phyloP scores from a whole-genome alignment of 495 filamentous ascomycete genomes.

The Hypoxylon subgilvum region DNA sequence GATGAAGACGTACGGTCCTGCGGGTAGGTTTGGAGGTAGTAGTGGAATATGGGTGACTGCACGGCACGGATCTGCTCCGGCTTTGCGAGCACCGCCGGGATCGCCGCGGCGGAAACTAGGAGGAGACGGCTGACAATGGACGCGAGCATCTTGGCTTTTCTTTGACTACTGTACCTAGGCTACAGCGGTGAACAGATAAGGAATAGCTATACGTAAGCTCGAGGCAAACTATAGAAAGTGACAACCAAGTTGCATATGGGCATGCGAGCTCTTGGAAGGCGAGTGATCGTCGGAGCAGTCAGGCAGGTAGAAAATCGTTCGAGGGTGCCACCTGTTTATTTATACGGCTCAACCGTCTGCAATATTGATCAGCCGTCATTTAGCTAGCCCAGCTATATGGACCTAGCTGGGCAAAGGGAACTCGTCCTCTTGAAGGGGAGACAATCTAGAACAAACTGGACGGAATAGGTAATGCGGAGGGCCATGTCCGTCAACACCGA shows the following conservation, averaged over 20 bases:
- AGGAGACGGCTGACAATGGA: constrained; percentile 9
- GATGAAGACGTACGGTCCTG: constrained; percentile 38
- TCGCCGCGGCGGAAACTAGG: constrained; percentile 12
- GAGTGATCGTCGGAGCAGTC: constrained; percentile 18
- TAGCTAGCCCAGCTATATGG: background rate
- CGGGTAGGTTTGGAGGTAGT: constrained; percentile 51
- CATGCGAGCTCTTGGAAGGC: background rate
- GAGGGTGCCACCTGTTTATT: constrained; percentile 15
- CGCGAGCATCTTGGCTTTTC: constrained; percentile 20
- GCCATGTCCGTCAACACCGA: constrained; percentile 15
- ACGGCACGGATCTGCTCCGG: constrained; percentile 54
- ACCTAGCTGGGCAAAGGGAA: background rate
- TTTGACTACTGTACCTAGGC: too few species aligned
- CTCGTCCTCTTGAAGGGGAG: constrained; percentile 1
- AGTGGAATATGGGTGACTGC: constrained; percentile 51
- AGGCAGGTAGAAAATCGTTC: constrained; percentile 5
- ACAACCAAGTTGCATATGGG: background rate
- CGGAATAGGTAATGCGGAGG: constrained; percentile 35
- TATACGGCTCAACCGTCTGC: constrained; percentile 13
- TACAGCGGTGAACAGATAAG: background rate
- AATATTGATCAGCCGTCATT: constrained; percentile 11
- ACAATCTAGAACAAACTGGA: constrained; percentile 9
- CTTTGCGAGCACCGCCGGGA: constrained; percentile 36
- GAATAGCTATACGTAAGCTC: background rate
- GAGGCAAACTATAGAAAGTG: background rate